A percentile compares a stretch with the other conserved stretches of the same genome.
Evolutionary conservation across 2,329 filamentous ascomycete species (phyloP).

Genomic region (Colletotrichum sp.): DNA sequence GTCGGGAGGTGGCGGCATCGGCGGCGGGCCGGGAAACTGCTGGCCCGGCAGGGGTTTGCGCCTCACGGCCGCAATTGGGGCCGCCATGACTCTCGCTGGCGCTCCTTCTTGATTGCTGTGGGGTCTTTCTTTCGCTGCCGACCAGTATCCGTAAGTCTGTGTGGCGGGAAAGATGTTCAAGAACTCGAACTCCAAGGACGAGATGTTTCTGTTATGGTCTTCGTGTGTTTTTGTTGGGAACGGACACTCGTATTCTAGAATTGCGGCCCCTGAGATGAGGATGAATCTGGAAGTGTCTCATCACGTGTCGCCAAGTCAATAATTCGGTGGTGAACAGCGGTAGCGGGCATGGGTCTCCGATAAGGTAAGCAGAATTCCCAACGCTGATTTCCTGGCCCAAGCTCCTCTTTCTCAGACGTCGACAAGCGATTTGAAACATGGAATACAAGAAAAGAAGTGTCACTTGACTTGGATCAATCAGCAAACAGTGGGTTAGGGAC

Average conservation of each 20-base stretch:
- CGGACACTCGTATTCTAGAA: not conserved
- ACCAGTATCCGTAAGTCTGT: not conserved
- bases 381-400: not conserved
- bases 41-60: constrained; percentile 19
- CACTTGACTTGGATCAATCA: fast-evolving
- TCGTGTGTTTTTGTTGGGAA: not conserved
- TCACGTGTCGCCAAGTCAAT: constrained; percentile 21
- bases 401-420: not conserved
- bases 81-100: constrained; percentile 4
- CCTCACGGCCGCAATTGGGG: not conserved
- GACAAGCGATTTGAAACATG: not conserved
- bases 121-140: not conserved
- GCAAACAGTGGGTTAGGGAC: fast-evolving
- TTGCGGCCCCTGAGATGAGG: not conserved
- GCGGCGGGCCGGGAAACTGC: constrained; percentile 7
- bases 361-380: constrained; percentile 2
- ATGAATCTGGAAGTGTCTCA: constrained; percentile 22
- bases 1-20: constrained; percentile 14
- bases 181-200: fast-evolving
- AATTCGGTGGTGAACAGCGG: not conserved
- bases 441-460: not conserved
- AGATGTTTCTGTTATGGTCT: not conserved
- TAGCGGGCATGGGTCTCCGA: not conserved
- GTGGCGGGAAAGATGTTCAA: not conserved
- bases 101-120: not conserved